Evolutionary conservation across 495 filamentous ascomycete genomes (phyloP).

Genomic region (Pseudomonodictys pantanalensis): DNA sequence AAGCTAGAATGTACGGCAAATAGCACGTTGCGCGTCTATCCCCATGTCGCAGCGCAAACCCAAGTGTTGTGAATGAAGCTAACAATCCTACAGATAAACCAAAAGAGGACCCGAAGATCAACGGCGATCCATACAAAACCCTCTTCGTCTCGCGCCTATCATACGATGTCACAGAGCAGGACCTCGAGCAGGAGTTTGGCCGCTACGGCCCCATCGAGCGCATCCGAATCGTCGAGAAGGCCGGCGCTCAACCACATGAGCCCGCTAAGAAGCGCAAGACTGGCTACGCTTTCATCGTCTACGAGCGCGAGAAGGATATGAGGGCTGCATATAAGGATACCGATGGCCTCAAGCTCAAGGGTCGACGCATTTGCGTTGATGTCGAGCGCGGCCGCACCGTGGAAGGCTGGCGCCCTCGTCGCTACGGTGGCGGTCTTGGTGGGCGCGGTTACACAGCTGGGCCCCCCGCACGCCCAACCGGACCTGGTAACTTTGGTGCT

Average conservation of each 20-base stretch:
- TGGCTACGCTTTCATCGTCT: constrained; percentile 96
- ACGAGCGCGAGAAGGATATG: constrained; percentile 97
- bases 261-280: constrained; percentile 79
- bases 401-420: constrained; percentile 88
- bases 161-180: constrained; percentile 82
- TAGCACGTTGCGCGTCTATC: not conserved
- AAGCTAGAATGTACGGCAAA: constrained; percentile 63
- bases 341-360: constrained; percentile 90
- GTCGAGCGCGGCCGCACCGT: constrained; percentile 95
- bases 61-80: constrained; percentile 2
- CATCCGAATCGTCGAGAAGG: constrained; percentile 82
- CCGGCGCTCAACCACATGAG: constrained; percentile 64
- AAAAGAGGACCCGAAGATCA: constrained; percentile 71
- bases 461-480: constrained; percentile 66
- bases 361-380: constrained; percentile 87
- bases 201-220: constrained; percentile 93
- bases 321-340: constrained; percentile 94
- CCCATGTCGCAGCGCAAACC: not conserved
- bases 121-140: constrained; percentile 92
- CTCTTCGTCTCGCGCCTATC: constrained; percentile 87
- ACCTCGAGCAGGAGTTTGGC: constrained; percentile 91
- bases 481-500: constrained; percentile 52
- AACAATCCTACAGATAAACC: constrained; percentile 35
- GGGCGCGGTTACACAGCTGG: constrained; percentile 91
- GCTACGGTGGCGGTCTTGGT: constrained; percentile 88